These are phyloP conservation scores for Xylaria sp. DNA, from an alignment of 2,329 filamentous ascomycete genomes.

Conservation along the genomic window DNA sequence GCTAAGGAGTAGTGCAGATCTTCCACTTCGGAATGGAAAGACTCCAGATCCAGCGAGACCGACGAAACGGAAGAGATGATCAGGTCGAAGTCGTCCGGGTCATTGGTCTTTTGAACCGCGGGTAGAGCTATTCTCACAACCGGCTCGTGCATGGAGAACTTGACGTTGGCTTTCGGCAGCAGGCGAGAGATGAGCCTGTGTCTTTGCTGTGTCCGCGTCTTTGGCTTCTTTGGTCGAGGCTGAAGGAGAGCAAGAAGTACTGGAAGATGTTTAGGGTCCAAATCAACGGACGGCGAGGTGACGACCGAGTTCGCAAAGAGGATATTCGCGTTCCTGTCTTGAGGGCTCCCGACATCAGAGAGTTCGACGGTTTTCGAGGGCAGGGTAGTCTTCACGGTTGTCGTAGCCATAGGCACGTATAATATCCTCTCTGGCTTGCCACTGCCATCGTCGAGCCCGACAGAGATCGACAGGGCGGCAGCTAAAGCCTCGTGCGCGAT, in stretches of 20 bases:
- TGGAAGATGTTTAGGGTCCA: conserved; percentile 89
- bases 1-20: conserved; percentile 85
- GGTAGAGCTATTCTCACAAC: conserved; percentile 89
- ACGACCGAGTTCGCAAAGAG: conserved; percentile 95
- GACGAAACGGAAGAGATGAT: conserved; percentile 96
- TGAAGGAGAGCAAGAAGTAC: conserved; percentile 78
- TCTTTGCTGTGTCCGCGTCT: conserved; percentile 49
- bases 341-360: conserved; percentile 68
- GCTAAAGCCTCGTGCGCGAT: conserved; percentile 93
- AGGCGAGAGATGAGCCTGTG: conserved; percentile 84
- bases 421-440: conserved; percentile 83
- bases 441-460: conserved; percentile 88
- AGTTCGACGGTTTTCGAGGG: conserved; percentile 92
- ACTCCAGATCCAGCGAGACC: conserved; percentile 89
- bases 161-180: conserved; percentile 90
- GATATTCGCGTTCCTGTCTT: conserved; percentile 93
- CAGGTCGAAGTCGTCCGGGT: conserved; percentile 85
- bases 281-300: conserved; percentile 90
- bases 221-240: conserved; percentile 49
- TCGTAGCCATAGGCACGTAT: conserved; percentile 97
- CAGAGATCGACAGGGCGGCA: conserved; percentile 87
- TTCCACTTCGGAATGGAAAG: conserved; percentile 85
- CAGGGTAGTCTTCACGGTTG: conserved; percentile 88
- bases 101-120: conserved; percentile 66
- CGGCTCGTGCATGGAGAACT: conserved; percentile 95